Percentiles rank a stretch among this genome's conserved stretches.
phyloP scores from a whole-genome alignment of 805 yeast species.

The Zygoascus flipseniorum region DNA sequence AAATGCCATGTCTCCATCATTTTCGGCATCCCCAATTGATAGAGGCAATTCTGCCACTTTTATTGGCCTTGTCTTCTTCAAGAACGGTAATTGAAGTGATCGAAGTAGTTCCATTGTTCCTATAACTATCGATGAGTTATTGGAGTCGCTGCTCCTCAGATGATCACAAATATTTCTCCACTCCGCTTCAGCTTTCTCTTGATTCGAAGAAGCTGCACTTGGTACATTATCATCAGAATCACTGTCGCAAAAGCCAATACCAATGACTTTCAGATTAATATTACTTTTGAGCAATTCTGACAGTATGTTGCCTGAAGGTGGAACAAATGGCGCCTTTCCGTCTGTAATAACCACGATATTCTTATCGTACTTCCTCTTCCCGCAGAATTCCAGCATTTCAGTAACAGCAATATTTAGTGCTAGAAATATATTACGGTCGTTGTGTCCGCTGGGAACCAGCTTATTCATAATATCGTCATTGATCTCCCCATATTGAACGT shows the following conservation, averaged over 20 bases:
- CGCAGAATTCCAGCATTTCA: constrained; percentile 22
- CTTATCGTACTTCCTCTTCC: constrained; percentile 28
- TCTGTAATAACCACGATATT: constrained; percentile 33
- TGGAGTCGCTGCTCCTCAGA: background rate
- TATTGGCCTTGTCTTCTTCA: constrained; percentile 40
- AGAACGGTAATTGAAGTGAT: constrained; percentile 15
- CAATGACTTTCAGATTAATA: constrained; percentile 14
- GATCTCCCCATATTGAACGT: background rate
- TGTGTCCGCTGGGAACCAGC: constrained; percentile 1
- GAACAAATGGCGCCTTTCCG: constrained; percentile 8
- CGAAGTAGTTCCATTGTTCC: background rate
- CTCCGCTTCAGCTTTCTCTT: background rate
- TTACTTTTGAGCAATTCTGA: constrained; percentile 6
- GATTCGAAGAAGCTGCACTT: background rate
- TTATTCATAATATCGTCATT: background rate
- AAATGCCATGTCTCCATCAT: constrained; percentile 18
- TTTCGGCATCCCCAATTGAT: constrained; percentile 34
- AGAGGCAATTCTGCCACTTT: constrained; percentile 22
- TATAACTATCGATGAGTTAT: background rate
- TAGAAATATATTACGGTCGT: constrained; percentile 9
- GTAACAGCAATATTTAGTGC: constrained; percentile 31
- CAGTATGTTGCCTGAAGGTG: constrained; percentile 2
- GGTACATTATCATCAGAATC: background rate
- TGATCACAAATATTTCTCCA: background rate
- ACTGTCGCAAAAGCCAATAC: constrained; percentile 11